Evolutionary conservation across 495 filamentous ascomycete species (phyloP), one percentile per base, ranked within the genome.

Genomic region (Venustampulla echinocandica): DNA sequence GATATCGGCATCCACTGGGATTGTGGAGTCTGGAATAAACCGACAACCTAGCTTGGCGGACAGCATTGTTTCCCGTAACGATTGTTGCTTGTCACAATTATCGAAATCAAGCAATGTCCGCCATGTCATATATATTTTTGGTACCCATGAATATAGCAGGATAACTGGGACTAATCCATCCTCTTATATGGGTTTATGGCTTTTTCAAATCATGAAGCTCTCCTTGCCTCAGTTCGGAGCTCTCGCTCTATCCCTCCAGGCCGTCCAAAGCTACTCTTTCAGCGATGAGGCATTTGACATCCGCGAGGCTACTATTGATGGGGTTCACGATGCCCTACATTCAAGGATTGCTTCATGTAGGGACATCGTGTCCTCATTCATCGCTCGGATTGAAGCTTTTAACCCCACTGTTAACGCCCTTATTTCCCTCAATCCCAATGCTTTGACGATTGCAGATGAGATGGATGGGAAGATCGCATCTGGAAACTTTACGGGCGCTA

Each of bases 331-430:
- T 49, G 64, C 66, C 11, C 65, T 82, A 30, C 70, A 64, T 46
- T 53, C 60, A n/a, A 61, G 64, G 4, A 53, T 64, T 14, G 67
- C 70, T 24, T 73, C 70, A 19, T 81, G 76, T 56, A 62, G 69
- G 10, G 59, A 59, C 4, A 60, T 82, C 0, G 63, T 80, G n/a
- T 68, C 65, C 17, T 60, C 68, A 15, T 82, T 77, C 52, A 55
- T 82, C 23, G 10, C 46, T 9, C 71, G 76, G 14, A 77, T 84
- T 32, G 65, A 73, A 42, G 56, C 61, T 7, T 69, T 74, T 52
- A 78, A 84, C 56, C 67, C 68, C 9, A 63, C 60, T 10, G 66
- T 80, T 44, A 79, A 80, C 47, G 70, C 78, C 18, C 60, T 85
- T 39, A 63, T 81, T 27, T 65, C 64, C 1, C 60, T 81, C 7